These are phyloP conservation scores for Ceratocystiopsis sp. DNA, from an alignment of 2,329 filamentous ascomycete species.

Conservation along the genomic window DNA sequence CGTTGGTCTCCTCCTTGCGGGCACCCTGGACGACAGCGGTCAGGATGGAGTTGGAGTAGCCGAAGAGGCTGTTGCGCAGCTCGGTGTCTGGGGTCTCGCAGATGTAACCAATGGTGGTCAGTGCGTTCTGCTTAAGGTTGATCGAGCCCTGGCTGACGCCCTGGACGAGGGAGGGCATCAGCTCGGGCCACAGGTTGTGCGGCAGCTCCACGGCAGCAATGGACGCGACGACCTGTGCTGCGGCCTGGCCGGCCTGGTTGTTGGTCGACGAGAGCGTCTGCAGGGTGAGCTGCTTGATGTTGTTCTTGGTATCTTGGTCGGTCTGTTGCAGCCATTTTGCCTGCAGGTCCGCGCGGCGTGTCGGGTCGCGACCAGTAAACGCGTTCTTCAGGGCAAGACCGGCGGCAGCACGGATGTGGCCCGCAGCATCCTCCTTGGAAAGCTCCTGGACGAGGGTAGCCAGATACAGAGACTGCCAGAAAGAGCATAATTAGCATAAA, in stretches of 20 bases:
- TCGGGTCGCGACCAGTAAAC: slow-evolving; percentile 82
- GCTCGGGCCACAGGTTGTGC: slow-evolving; percentile 78
- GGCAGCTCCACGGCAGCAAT: slow-evolving; percentile 92
- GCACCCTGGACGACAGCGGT: slow-evolving; percentile 96
- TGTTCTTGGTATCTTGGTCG: slow-evolving; percentile 63
- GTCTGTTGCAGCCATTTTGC: slow-evolving; percentile 81
- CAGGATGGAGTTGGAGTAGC: slow-evolving; percentile 92
- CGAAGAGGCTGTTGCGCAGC: slow-evolving; percentile 59
- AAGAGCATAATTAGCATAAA: background rate
- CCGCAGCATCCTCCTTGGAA: slow-evolving; percentile 71
- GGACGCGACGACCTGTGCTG: slow-evolving; percentile 87
- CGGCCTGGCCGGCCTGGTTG: slow-evolving; percentile 67
- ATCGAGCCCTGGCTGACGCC: slow-evolving; percentile 78
- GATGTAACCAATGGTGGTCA: slow-evolving; percentile 95
- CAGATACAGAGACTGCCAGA: slow-evolving; percentile 66
- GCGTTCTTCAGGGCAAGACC: slow-evolving; percentile 97
- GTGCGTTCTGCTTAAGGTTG: slow-evolving; percentile 82
- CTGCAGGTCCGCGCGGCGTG: slow-evolving; percentile 77
- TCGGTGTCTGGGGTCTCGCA: slow-evolving; percentile 90
- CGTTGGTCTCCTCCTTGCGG: slow-evolving; percentile 85
- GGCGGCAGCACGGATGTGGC: slow-evolving; percentile 79
- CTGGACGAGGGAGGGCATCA: slow-evolving; percentile 77
- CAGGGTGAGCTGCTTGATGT: slow-evolving; percentile 81
- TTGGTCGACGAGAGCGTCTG: slow-evolving; percentile 70
- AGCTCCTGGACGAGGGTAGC: slow-evolving; percentile 84